These are phyloP conservation scores for Populus tremula DNA, from an alignment of 345 rosid species.

Conservation along the genomic window DNA sequence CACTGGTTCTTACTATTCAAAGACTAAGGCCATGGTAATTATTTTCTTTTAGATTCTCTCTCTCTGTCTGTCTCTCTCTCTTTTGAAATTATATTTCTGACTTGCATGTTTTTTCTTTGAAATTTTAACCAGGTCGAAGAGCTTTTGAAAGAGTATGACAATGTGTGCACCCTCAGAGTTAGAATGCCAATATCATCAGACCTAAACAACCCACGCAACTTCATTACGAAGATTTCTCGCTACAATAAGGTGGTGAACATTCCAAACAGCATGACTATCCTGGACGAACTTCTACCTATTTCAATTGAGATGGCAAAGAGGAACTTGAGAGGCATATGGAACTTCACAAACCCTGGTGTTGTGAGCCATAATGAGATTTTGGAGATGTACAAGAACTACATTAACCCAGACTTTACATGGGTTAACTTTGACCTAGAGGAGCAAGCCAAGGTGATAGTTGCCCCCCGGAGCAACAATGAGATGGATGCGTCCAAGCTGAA, in stretches of 20 bases:
- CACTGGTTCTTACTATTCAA: slow-evolving; percentile 73
- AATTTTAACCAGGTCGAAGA: slow-evolving; percentile 59
- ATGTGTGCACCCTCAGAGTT: slow-evolving; percentile 68
- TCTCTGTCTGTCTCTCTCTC: too few species aligned
- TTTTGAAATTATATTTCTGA: not conserved
- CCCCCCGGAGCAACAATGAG: slow-evolving; percentile 78
- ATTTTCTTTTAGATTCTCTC: not conserved
- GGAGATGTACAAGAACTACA: slow-evolving; percentile 69
- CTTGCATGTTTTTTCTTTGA: not conserved
- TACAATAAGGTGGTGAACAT: slow-evolving; percentile 77
- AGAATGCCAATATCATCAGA: slow-evolving; percentile 82
- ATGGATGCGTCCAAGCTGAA: slow-evolving; percentile 68
- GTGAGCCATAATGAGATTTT: slow-evolving; percentile 75
- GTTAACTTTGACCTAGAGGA: slow-evolving; percentile 62
- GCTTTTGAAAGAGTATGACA: slow-evolving; percentile 58
- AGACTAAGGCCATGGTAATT: slow-evolving; percentile 76
- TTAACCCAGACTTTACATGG: slow-evolving; percentile 59
- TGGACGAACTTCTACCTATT: slow-evolving; percentile 74
- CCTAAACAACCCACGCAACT: slow-evolving; percentile 66
- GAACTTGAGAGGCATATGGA: slow-evolving; percentile 68
- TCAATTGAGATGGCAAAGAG: slow-evolving; percentile 79
- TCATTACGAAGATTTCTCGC: slow-evolving; percentile 65
- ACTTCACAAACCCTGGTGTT: slow-evolving; percentile 79
- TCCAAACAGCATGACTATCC: slow-evolving; percentile 72
- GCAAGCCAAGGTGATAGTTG: slow-evolving; percentile 71